Conservation (phyloP, 75 land plant species). For the Gnetum montanum region DNA sequence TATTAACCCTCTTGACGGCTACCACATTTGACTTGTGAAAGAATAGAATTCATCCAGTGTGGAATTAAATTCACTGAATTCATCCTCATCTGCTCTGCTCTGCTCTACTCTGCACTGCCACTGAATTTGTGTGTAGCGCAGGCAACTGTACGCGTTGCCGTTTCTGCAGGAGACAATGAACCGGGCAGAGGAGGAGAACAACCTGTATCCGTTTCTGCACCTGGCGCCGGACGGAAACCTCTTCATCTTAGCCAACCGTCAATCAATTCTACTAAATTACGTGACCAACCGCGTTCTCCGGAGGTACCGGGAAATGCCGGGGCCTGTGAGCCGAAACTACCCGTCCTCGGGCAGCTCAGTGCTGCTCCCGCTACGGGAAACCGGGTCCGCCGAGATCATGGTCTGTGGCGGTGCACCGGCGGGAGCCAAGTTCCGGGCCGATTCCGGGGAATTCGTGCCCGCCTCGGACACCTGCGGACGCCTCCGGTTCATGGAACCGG, state of each 20-base stretch:
- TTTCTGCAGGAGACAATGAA: constrained; percentile 19
- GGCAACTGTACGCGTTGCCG: constrained; percentile 11
- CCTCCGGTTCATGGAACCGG: constrained; percentile 24
- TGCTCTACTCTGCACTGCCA: too few species aligned
- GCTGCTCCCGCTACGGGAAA: constrained; percentile 18
- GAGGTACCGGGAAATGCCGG: constrained; percentile 25
- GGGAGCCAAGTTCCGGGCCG: constrained; percentile 9
- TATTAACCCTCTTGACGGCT: too few species aligned
- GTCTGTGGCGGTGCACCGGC: constrained; percentile 26
- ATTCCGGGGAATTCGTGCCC: background rate
- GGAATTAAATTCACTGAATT: too few species aligned
- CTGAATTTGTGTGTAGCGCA: too few species aligned
- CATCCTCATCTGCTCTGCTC: too few species aligned
- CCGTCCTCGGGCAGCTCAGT: constrained; percentile 34
- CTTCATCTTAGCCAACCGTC: constrained; percentile 48
- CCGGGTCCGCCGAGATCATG: constrained; percentile 23
- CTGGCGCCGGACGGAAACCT: constrained; percentile 29
- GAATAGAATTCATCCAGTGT: too few species aligned
- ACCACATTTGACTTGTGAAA: too few species aligned
- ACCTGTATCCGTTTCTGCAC: constrained; percentile 36
- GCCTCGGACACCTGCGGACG: constrained; percentile 30
- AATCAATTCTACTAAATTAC: constrained; percentile 49
- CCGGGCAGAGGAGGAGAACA: constrained; percentile 11
- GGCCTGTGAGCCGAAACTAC: constrained; percentile 26
- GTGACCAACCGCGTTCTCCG: constrained; percentile 13